These are phyloP conservation scores for Arthrobotrys pseudoclavata DNA, from an alignment of 2,329 filamentous ascomycete genomes.

Conservation along the genomic window DNA sequence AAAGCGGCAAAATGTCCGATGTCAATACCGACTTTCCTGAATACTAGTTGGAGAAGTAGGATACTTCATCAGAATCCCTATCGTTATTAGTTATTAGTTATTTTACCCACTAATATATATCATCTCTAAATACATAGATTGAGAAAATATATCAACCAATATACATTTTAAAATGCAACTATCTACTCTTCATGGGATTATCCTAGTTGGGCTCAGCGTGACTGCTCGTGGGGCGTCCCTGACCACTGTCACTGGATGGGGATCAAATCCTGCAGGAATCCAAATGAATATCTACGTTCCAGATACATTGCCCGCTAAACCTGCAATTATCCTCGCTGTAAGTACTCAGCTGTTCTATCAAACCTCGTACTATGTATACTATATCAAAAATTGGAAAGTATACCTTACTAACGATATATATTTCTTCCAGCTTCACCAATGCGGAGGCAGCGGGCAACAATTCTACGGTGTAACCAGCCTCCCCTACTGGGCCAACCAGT, in stretches of 20 bases:
- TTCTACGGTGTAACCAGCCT: conserved; percentile 58
- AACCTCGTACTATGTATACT: not conserved
- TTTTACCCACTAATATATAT: no score
- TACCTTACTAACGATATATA: no score
- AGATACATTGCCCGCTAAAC: conserved; percentile 61
- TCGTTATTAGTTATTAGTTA: no score
- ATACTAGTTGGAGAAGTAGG: no score
- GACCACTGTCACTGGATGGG: conserved; percentile 65
- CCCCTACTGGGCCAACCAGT: conserved; percentile 49
- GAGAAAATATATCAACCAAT: not conserved
- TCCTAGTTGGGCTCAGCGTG: not conserved
- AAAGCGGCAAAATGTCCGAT: no score
- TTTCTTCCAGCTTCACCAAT: conserved; percentile 61
- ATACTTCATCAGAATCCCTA: no score
- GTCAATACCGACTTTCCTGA: no score
- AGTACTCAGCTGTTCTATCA: not conserved
- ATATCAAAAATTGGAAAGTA: no score
- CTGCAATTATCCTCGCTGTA: conserved; percentile 63
- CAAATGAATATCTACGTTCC: conserved; percentile 71
- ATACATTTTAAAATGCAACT: conserved; percentile 10
- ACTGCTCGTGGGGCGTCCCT: conserved; percentile 24
- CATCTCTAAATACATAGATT: not conserved
- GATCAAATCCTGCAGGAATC: conserved; percentile 69
- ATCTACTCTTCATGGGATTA: not conserved
- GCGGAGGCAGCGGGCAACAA: conserved; percentile 55